Evolutionary conservation across 2,329 filamentous ascomycete genomes (phyloP), one percentile per base, ranked within the genome.

Genomic region (Fusarium floridanum): DNA sequence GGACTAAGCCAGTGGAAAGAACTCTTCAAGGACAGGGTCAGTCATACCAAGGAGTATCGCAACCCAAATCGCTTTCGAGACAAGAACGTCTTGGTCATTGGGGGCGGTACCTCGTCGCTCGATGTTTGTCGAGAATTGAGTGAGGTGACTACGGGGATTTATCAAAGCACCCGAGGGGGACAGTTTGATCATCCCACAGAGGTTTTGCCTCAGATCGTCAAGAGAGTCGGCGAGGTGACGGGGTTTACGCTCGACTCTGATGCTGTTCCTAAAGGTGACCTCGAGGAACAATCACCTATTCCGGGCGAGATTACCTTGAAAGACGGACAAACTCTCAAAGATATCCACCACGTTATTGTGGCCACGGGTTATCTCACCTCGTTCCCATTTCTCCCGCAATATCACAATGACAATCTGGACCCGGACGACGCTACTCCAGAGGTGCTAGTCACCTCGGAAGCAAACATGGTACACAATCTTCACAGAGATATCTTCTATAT

Each of bases 401-500:
- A 87, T 34, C 87, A 84, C 72, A 81, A 80, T 2, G 82, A 84
- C 24, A 82, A 80, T 0, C 62, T 82, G 0, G 60, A 82, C 0
- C 81, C 85, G 0, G 80, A 86, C 3, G 78, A 88, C 1, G 90
- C 90, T 0, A 84, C 86, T 56, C 85, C 89, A 0, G 82, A 79
- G 0, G 81, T 90, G 0, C 81, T 94, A 0, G 88, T 94, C 6
- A 93, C 89, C 0, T 80, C 85, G 0, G 90, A 93, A 59, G 92
- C 91, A 2, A 86, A 86, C 22, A 88, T 90, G 78, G 83, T 86
- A 11, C 92, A 93, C 78, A 93, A 93, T 72, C 82, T 93, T 4
- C 90, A 93, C 83, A 89, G 89, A 67, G 91, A 94, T 77, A 90
- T 94, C 16, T 93, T 92, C 80, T 94, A 93, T 80, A 93, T 93